These are phyloP conservation scores for Xylaria sp. DNA, from an alignment of 495 filamentous ascomycete genomes.

Conservation along the genomic window DNA sequence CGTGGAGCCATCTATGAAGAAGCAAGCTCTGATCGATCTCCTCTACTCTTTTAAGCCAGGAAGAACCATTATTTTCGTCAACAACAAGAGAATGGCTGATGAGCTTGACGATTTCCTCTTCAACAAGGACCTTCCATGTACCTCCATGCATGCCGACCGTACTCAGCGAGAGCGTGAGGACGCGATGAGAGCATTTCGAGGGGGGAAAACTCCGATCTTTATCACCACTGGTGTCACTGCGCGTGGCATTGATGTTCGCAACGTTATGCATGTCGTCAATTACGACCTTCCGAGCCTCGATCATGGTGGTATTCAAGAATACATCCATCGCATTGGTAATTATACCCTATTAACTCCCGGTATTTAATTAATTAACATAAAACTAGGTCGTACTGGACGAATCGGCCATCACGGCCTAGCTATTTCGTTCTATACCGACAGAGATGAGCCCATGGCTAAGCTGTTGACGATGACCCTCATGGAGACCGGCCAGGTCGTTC, in stretches of 20 bases:
- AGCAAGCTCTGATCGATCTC: conserved; percentile 73
- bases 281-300: conserved; percentile 75
- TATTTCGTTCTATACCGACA: conserved; percentile 81
- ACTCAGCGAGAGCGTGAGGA: conserved; percentile 94
- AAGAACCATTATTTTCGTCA: conserved; percentile 93
- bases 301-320: conserved; percentile 91
- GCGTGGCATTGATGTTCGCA: conserved; percentile 88
- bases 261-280: conserved; percentile 92
- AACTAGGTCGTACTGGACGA: conserved; percentile 83
- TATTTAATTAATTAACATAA: no score
- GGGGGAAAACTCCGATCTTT: conserved; percentile 75
- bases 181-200: conserved; percentile 84
- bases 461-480: conserved; percentile 79
- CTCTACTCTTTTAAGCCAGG: conserved; percentile 69
- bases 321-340: conserved; percentile 91
- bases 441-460: conserved; percentile 70
- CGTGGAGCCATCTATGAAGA: conserved; percentile 68
- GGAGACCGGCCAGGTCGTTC: conserved; percentile 77
- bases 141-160: conserved; percentile 85
- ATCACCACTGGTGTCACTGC: conserved; percentile 85
- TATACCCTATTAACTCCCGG: background rate
- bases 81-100: conserved; percentile 76
- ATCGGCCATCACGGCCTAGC: conserved; percentile 89
- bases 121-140: conserved; percentile 77
- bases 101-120: conserved; percentile 86